These are phyloP conservation scores for Filobasidium wieringae DNA, from an alignment of 768 basidiomycete species.

Conservation along the genomic window DNA sequence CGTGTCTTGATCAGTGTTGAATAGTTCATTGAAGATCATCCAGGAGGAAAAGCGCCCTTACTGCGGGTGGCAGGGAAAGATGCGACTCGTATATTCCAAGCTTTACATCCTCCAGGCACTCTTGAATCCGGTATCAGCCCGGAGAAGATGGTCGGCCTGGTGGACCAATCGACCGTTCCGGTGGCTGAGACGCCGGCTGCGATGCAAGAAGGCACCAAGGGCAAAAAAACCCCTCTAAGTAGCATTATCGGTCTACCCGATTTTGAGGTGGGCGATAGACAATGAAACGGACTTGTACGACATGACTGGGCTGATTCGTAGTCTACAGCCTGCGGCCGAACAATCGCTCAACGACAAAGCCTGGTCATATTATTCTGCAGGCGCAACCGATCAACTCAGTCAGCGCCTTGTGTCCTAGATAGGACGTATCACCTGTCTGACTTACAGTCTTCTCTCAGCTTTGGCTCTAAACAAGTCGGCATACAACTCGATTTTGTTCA, in stretches of 20 bases:
- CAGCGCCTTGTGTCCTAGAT: too few relatives aligned
- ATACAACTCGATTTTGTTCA: constrained; percentile 36
- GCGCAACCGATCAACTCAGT: constrained; percentile 38
- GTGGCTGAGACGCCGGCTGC: constrained; percentile 16
- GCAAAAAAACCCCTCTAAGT: constrained; percentile 27
- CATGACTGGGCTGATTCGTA: background rate
- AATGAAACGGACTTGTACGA: background rate
- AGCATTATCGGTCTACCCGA: constrained; percentile 37
- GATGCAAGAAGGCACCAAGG: constrained; percentile 15
- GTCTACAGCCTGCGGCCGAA: constrained; percentile 28
- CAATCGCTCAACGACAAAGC: constrained; percentile 31
- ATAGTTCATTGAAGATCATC: constrained; percentile 35
- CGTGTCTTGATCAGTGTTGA: too few relatives aligned
- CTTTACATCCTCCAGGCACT: constrained; percentile 38
- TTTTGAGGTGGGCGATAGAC: constrained; percentile 22
- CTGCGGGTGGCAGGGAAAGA: constrained; percentile 32
- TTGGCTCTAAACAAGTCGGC: constrained; percentile 27
- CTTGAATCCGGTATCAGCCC: constrained; percentile 31
- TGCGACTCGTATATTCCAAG: constrained; percentile 29
- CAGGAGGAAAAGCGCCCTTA: constrained; percentile 31
- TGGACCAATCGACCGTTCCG: constrained; percentile 32
- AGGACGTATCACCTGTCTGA: too few relatives aligned
- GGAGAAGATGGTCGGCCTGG: constrained; percentile 21
- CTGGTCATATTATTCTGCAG: constrained; percentile 36
- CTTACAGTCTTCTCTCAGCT: constrained; percentile 10